A percentile compares a stretch with the other conserved stretches of the same genome.
Conservation (phyloP, 2,329 filamentous ascomycete species). For the Purpureocillium lavendulum region DNA sequence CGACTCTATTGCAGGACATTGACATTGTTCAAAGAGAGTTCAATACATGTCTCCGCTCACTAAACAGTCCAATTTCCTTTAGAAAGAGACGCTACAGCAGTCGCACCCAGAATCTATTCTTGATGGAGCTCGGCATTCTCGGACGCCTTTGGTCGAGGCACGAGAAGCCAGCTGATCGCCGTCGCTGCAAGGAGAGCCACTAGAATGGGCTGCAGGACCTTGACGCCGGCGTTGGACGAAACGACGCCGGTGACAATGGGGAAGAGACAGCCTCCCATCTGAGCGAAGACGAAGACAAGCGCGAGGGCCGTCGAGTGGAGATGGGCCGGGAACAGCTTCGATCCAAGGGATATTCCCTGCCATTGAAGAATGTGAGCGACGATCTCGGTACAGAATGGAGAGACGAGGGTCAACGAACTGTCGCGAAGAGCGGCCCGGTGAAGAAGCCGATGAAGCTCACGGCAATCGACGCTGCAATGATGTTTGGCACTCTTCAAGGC, state of each 20-base stretch:
- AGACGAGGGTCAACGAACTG: conserved; percentile 24
- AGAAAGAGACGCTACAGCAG: too few species aligned
- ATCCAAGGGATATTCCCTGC: conserved; percentile 43
- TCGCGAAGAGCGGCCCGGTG: conserved; percentile 49
- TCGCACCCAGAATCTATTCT: too few species aligned
- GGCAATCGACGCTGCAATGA: conserved; percentile 41
- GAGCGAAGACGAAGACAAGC: conserved; percentile 49
- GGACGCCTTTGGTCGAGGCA: conserved; percentile 25
- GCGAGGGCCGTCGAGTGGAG: conserved; percentile 14
- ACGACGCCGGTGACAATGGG: conserved; percentile 47
- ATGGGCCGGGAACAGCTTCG: conserved; percentile 37
- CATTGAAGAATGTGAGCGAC: too few species aligned
- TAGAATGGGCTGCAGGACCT: conserved; percentile 42
- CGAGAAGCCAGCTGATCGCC: conserved; percentile 36
- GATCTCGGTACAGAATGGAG: too few species aligned
- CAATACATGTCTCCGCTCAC: too few species aligned
- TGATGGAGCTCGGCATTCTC: conserved; percentile 21
- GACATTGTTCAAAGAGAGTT: too few species aligned
- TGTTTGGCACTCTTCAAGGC: conserved; percentile 26
- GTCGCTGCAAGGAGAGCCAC: conserved; percentile 37
- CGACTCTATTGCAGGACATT: too few species aligned
- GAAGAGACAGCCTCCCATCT: conserved; percentile 46
- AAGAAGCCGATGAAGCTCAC: conserved; percentile 50
- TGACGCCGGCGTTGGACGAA: conserved; percentile 33
- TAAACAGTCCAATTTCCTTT: too few species aligned